These are phyloP conservation scores for Astrothelium subdiscretum DNA, from an alignment of 495 filamentous ascomycete genomes.

Conservation along the genomic window DNA sequence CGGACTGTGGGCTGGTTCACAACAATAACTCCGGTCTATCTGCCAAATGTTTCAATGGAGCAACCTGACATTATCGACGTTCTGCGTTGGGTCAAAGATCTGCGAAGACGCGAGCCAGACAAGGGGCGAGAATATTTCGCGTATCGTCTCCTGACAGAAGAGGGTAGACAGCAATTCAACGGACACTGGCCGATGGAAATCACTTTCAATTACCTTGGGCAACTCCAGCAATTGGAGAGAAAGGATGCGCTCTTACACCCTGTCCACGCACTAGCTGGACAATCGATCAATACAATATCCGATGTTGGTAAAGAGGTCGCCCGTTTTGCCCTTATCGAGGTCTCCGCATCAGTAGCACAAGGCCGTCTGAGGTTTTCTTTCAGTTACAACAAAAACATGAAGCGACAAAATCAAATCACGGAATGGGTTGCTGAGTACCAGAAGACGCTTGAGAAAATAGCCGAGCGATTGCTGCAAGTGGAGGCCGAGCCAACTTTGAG, in stretches of 20 bases:
- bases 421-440: constrained; percentile 51
- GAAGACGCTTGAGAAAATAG: constrained; percentile 39
- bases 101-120: constrained; percentile 11
- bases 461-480: constrained; percentile 38
- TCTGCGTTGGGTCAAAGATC: constrained; percentile 19
- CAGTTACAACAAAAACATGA: constrained; percentile 48
- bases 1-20: constrained; percentile 29
- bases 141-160: constrained; percentile 36
- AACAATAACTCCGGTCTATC: constrained; percentile 17
- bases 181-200: constrained; percentile 55
- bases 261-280: constrained; percentile 28
- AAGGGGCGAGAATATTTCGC: constrained; percentile 25
- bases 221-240: constrained; percentile 50
- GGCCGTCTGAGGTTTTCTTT: constrained; percentile 53
- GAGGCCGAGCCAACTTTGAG: constrained; percentile 44
- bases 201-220: constrained; percentile 58
- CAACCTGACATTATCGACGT: constrained; percentile 17
- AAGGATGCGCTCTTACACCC: constrained; percentile 50
- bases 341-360: constrained; percentile 47
- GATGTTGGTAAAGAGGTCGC: constrained; percentile 46
- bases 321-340: constrained; percentile 56
- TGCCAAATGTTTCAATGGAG: constrained; percentile 16
- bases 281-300: constrained; percentile 9
- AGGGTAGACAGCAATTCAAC: constrained; percentile 30
- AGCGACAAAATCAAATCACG: constrained; percentile 44